Evolutionary conservation across 495 filamentous ascomycete genomes (phyloP).

Genomic region (Aspergillus bridgeri): DNA sequence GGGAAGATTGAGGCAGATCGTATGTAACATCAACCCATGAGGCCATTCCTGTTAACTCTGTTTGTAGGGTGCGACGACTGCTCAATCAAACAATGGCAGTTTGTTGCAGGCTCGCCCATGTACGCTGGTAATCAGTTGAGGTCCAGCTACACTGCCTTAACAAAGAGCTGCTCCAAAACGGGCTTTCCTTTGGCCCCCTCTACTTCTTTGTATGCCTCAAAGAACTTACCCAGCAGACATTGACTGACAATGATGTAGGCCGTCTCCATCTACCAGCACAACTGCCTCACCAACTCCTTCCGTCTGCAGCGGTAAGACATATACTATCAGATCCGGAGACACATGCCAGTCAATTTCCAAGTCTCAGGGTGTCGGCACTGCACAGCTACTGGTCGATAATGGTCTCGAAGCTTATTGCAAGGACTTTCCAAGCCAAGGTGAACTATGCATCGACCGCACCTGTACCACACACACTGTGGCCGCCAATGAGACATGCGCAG

Average conservation of each 20-base stretch:
- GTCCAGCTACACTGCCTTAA: slow-evolving; percentile 1
- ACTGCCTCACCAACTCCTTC: too few species aligned
- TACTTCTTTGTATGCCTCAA: background rate
- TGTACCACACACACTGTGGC: slow-evolving; percentile 3
- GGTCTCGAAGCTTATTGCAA: slow-evolving; percentile 1
- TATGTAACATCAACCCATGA: background rate
- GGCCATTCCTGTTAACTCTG: background rate
- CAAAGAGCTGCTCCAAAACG: slow-evolving; percentile 10
- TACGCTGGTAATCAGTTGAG: slow-evolving; percentile 4
- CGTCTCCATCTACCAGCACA: too few species aligned
- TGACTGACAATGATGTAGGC: too few species aligned
- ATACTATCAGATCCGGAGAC: slow-evolving; percentile 6
- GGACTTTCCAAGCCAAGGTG: slow-evolving; percentile 1
- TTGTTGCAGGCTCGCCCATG: slow-evolving; percentile 7
- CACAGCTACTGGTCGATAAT: slow-evolving; percentile 8
- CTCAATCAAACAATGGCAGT: slow-evolving; percentile 9
- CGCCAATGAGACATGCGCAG: slow-evolving; percentile 3
- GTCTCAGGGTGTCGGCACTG: slow-evolving; percentile 7
- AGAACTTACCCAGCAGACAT: too few species aligned
- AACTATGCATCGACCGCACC: slow-evolving; percentile 4
- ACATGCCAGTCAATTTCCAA: slow-evolving; percentile 6
- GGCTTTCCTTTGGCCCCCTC: slow-evolving; percentile 5
- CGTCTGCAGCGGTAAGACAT: slow-evolving; percentile 2
- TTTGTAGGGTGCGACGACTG: slow-evolving; percentile 8
- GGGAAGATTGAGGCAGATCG: slow-evolving; percentile 1